Evolutionary conservation across 371 early-diverging fungal species (phyloP).

Genomic region (Mortierella sp.): DNA sequence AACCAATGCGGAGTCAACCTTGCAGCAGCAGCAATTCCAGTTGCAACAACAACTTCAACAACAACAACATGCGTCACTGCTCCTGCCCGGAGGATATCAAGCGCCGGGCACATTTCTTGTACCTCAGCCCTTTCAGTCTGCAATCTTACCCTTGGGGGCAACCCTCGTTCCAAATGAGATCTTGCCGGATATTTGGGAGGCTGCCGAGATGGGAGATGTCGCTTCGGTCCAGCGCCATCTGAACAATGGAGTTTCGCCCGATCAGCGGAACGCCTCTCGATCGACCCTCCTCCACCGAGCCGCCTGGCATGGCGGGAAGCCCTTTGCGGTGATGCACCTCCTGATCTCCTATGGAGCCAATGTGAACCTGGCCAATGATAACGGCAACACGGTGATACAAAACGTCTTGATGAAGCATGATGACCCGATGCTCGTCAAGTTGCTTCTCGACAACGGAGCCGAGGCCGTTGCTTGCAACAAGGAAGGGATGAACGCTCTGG

Average conservation of each 20-base stretch:
- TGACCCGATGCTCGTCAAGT: slow-evolving; percentile 42
- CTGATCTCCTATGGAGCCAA: slow-evolving; percentile 51
- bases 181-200: slow-evolving; percentile 49
- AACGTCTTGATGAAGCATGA: slow-evolving; percentile 57
- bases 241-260: slow-evolving; percentile 43
- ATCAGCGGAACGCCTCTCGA: slow-evolving; percentile 42
- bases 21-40: slow-evolving; percentile 9
- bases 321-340: slow-evolving; percentile 45
- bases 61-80: slow-evolving; percentile 10
- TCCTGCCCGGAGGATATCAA: slow-evolving; percentile 18
- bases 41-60: slow-evolving; percentile 7
- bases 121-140: slow-evolving; percentile 9
- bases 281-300: slow-evolving; percentile 52
- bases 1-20: neutral
- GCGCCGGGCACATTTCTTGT: slow-evolving; percentile 28
- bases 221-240: slow-evolving; percentile 35
- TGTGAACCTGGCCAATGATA: slow-evolving; percentile 49
- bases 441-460: slow-evolving; percentile 49
- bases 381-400: slow-evolving; percentile 54
- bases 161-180: neutral
- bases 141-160: neutral
- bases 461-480: slow-evolving; percentile 45
- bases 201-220: slow-evolving; percentile 41
- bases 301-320: slow-evolving; percentile 44
- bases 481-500: slow-evolving; percentile 53